Evolutionary conservation across 768 basidiomycete species (phyloP), one percentile per base, ranked within the genome.

Genomic region (Sporobolomyces pararoseus): DNA sequence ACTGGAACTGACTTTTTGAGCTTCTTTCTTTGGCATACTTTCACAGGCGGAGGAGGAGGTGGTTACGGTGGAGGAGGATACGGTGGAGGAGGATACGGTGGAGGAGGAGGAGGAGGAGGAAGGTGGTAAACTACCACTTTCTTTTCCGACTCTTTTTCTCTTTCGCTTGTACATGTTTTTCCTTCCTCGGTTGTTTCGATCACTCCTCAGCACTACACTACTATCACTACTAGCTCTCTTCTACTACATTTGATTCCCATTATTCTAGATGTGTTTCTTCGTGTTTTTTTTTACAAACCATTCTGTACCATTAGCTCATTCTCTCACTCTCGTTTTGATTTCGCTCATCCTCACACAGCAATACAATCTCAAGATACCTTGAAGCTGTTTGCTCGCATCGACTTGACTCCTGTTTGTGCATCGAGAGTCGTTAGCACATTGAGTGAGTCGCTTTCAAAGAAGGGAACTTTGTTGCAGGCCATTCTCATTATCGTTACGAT

Each of bases 91-190:
- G 55, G 65, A 27, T 13, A 37, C 32, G 17, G 54, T 32, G 27
- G 31, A 44, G 42, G 53, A 12, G 32, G 32, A 49, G 27, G 65
- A 59, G 37, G 65, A 59, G 52, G 52, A 53, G 52, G 52, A 53
- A 53, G 52, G 52, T 53, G 52, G 52, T 53, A 53, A 53, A 53
- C 52, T 34, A 17, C 14, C 27, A 4, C 32, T 53, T 13, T 53
- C 39, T 42, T 17, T 42, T 42, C 39, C 10, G n/a, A n/a, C 21
- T 51, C 50, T 53, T 53, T 31, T 12, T 21, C 14, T 53, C 52
- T 7, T 27, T 53, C 52, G 12, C 52, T 53, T 17, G 39, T 17
- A 42, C 39, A 42, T 16, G 35, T 37, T 25, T n/a, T 5, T 27
- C 13, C 4, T 42, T 21, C 17, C 57, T 25, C 32, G n/a, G 34